phyloP scores from a whole-genome alignment of 192 early-diverging fungal species.

The Backusella mclennaniae region DNA sequence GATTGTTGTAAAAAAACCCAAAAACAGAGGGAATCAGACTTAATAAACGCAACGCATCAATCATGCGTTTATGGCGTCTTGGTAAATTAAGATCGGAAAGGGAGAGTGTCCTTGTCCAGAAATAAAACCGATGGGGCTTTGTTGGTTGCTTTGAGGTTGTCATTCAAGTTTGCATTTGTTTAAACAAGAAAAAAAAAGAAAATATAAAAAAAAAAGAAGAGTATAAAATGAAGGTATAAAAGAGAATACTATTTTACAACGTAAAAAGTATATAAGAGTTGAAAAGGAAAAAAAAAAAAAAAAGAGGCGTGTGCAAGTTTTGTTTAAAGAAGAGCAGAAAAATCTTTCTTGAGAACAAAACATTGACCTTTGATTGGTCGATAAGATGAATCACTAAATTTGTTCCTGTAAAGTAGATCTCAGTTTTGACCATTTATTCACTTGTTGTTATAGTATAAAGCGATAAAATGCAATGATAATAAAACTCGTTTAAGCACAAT shows the following conservation, averaged over 20 bases:
- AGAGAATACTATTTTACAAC: neutral
- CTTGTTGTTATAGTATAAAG: too few species aligned
- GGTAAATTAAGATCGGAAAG: conserved; percentile 38
- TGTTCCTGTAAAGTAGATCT: neutral
- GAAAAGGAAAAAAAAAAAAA: neutral
- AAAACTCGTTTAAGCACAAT: too few species aligned
- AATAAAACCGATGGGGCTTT: conserved; percentile 9
- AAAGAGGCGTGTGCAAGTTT: neutral
- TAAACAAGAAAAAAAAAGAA: neutral
- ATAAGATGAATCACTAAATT: neutral
- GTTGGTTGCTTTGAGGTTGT: neutral
- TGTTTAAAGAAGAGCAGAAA: neutral
- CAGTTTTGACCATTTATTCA: too few species aligned
- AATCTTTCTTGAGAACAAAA: neutral
- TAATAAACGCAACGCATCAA: conserved; percentile 33
- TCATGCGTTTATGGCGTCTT: conserved; percentile 30
- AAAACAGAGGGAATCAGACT: conserved; percentile 43
- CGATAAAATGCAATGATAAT: too few species aligned
- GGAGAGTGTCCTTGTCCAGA: conserved; percentile 12
- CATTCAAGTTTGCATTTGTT: conserved; percentile 7
- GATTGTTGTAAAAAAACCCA: conserved; percentile 29
- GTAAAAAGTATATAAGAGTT: neutral
- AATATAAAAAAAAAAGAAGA: neutral
- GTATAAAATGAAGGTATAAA: neutral
- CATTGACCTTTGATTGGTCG: neutral